Evolutionary conservation across 345 rosid genomes (phyloP).

Genomic region (Pelargonium nanum): DNA sequence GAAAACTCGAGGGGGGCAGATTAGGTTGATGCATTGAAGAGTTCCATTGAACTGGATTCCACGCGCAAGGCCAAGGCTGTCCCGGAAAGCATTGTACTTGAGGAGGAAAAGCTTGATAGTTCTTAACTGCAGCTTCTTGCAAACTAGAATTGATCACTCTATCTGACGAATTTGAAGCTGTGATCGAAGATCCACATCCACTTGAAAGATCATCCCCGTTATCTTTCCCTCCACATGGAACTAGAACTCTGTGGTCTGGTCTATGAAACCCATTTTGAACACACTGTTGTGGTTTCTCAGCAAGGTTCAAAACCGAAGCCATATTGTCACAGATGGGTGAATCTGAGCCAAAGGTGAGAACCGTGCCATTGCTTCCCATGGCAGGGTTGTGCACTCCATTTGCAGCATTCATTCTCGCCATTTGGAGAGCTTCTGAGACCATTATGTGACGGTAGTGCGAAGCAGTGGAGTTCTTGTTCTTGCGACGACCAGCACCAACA

Average conservation of each 20-base stretch:
- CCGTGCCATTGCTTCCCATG: conserved; percentile 29
- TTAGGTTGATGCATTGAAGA: conserved; percentile 24
- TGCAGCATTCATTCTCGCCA: conserved; percentile 18
- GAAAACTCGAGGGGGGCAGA: conserved; percentile 28
- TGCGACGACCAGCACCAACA: conserved; percentile 76
- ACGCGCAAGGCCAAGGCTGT: conserved; percentile 39
- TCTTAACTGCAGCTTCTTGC: conserved; percentile 9
- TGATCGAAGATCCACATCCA: conserved; percentile 22
- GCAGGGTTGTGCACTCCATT: conserved; percentile 26
- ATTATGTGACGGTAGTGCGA: conserved; percentile 29
- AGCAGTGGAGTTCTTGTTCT: conserved; percentile 49
- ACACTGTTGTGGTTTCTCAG: conserved; percentile 16
- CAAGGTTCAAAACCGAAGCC: conserved; percentile 20
- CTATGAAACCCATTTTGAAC: conserved; percentile 17
- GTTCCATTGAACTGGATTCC: conserved; percentile 16
- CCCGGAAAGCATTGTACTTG: conserved; percentile 20
- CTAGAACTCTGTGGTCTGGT: conserved; percentile 13
- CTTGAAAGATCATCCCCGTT: conserved; percentile 22
- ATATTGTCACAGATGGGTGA: conserved; percentile 32
- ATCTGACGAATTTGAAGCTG: conserved; percentile 20
- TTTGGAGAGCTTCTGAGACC: conserved; percentile 35
- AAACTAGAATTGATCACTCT: conserved; percentile 8
- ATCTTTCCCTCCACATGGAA: conserved; percentile 10
- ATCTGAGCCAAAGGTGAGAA: conserved; percentile 49
- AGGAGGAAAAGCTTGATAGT: conserved; percentile 18